Percentiles rank a stretch among this genome's conserved stretches.
Conservation (phyloP, 371 early-diverging fungal species). For the Haplosporangium sp. region DNA sequence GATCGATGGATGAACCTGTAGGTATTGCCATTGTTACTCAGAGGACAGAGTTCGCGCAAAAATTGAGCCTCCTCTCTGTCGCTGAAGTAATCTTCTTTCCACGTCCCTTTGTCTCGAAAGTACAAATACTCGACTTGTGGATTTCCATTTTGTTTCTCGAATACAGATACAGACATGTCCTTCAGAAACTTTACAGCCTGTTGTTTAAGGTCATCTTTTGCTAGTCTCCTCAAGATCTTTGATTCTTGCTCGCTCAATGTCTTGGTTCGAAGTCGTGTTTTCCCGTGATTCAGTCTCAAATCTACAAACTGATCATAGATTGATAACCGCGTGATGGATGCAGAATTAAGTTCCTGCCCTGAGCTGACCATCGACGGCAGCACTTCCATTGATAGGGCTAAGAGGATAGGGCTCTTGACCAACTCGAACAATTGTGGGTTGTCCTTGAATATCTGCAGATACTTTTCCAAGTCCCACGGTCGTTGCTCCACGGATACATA, state of each 20-base stretch:
- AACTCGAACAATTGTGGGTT: neutral
- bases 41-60: constrained; percentile 9
- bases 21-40: constrained; percentile 5
- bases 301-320: constrained; percentile 14
- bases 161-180: constrained; percentile 2
- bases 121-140: constrained; percentile 3
- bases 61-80: neutral
- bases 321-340: neutral
- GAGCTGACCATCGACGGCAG: neutral
- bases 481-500: neutral
- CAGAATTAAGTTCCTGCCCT: neutral
- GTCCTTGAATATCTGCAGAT: neutral
- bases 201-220: neutral
- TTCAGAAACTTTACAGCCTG: neutral
- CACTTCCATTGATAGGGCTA: neutral
- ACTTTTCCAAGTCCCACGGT: neutral
- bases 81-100: constrained; percentile 6
- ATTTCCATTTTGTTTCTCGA: neutral
- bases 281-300: neutral
- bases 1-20: constrained; percentile 17
- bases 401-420: neutral
- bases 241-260: neutral
- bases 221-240: neutral
- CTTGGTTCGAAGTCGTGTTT: neutral
- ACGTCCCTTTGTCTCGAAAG: neutral